Evolutionary conservation across 805 yeast species (phyloP).

Genomic region (Debaryomyces tyrocola): DNA sequence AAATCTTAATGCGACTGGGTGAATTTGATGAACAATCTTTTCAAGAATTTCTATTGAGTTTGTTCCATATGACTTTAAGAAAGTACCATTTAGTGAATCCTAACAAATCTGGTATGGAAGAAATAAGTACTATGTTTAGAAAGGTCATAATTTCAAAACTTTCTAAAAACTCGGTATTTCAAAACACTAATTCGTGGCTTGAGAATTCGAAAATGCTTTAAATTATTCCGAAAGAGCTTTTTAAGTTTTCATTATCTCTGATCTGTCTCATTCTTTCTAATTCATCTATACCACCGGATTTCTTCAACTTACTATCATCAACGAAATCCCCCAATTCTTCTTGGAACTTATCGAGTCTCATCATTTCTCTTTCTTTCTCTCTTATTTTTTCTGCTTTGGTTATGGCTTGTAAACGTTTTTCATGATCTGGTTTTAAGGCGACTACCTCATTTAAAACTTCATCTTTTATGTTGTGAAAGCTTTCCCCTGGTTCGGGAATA

Average conservation of each 20-base stretch:
- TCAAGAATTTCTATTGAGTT: constrained; percentile 12
- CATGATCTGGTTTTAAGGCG: constrained; percentile 80
- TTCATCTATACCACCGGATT: constrained; percentile 88
- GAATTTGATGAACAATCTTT: constrained; percentile 6
- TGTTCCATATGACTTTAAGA: constrained; percentile 11
- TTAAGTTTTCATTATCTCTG: constrained; percentile 72
- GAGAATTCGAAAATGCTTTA: constrained; percentile 6
- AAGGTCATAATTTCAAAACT: neutral
- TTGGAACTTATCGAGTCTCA: constrained; percentile 64
- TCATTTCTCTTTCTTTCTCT: constrained; percentile 62
- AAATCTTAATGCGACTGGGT: constrained; percentile 5
- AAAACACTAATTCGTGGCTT: neutral
- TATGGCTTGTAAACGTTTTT: constrained; percentile 82
- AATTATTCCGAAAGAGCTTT: constrained; percentile 39
- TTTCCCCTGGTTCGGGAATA: constrained; percentile 63
- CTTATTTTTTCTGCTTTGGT: constrained; percentile 82
- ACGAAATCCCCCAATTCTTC: constrained; percentile 87
- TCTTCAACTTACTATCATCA: constrained; percentile 70
- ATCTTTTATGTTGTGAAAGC: constrained; percentile 60
- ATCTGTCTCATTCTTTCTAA: constrained; percentile 66
- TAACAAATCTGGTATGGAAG: neutral
- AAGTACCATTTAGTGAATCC: constrained; percentile 14
- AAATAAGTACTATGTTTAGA: constrained; percentile 9
- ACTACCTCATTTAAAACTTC: constrained; percentile 80
- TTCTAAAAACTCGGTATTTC: neutral